Base-by-base conservation (phyloP, 768 basidiomycete genomes). In the Amanita rubescens region DNA sequence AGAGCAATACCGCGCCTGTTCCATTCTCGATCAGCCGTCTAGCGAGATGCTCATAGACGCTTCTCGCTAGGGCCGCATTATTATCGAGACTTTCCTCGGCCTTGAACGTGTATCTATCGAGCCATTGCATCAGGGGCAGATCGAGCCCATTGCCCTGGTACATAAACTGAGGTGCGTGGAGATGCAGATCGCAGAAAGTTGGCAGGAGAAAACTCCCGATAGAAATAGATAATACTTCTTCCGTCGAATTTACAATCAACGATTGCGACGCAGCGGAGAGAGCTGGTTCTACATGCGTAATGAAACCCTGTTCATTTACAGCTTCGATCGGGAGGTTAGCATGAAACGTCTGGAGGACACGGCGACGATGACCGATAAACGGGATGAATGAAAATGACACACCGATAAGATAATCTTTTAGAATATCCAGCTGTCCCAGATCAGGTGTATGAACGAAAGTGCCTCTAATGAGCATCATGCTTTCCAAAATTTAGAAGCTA, bases 71-170 rank as follows among this genome's bases (percentile, higher is more conserved):
- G 2, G 48, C 56, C 0, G 76, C 71, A 60, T 88, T 76, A 0
- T 60, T 64, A 58, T 94, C 93, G 2, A 95, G 71, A 15, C 77
- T 62, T 56, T 88, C 82, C 63, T 94, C 93, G 0, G 91, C 86
- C 59, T 83, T 81, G 64, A 86, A 91, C 0, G 90, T 87, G 57
- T 94, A 94, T 27, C 76, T 75, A 35, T 90, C 75, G 7, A 94
- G 76, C 91, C 91, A 92, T 58, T 90, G 67, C 83, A 92, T 84
- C 34, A 93, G 68, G 3, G 90, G 87, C 2, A 91, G 75, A 64
- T 94, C 87, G 3, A 94, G 75, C 0, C 92, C 91, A 1, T 82
- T 90, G 2, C 93, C 93, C 53, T 90, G 85, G 55, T 92, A 94
- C 32, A 93, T 73, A 63, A 87, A 93, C 63, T 94, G 93, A 1